Base-by-base conservation (phyloP, 805 yeast species). In the Vanderwaltozyma verrucispora region DNA sequence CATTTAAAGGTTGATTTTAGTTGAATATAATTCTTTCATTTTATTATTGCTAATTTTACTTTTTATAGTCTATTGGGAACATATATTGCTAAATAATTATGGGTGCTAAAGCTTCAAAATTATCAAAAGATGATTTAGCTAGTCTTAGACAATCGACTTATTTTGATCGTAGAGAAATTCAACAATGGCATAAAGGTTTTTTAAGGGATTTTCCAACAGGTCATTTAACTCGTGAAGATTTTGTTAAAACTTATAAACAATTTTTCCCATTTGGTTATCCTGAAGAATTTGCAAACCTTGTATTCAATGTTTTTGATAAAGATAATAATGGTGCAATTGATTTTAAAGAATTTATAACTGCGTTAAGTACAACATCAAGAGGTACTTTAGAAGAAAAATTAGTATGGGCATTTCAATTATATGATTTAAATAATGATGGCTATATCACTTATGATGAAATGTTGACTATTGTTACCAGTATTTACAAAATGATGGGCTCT, bases 241-340 rank as follows among this genome's bases (percentile, higher is more conserved):
- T 92, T 59, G 77, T 81, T 47, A 85, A 84, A 59, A 88, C 92
- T 15, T 94, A 88, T 65, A 85, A 85, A 57, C 97, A 92, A 54
- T 92, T 89, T 60, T 92, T 92, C 68, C 99, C 99, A 15, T 92
- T 92, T 66, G 99, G 99, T 0, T 95, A 89, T 52, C 96, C 98
- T 1, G 74, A 82, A 3, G 89, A 86, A 41, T 92, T 86, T 63
- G 85, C 96, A 39, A 83, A 77, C 40, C 82, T 80, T 49, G 80
- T 94, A 13, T 92, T 92, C 63, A 76, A 79, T 37, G 94, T 86
- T 3, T 88, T 92, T 60, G 97, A 92, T 58, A 71, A 74, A 30
- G 92, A 86, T 54, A 69, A 74, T 50, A 73, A 75, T 41, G 95
- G 94, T 17, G 71, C 75, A 30, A 82, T 92, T 30, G 95, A 86